These are phyloP conservation scores for Potentilla sterilis DNA, from an alignment of 306 rosid species.

Conservation along the genomic window DNA sequence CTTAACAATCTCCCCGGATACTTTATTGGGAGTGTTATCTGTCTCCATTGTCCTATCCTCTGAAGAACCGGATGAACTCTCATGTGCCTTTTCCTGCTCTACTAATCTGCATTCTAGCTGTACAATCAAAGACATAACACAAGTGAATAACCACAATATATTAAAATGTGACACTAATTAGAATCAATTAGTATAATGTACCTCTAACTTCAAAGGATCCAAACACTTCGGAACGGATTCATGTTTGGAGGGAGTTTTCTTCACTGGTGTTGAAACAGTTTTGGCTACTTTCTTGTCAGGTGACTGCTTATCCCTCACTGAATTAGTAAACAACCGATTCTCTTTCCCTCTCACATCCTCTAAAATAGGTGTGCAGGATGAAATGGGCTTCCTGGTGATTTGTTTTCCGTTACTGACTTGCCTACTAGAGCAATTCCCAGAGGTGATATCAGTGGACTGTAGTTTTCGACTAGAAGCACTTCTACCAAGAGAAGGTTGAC, in stretches of 20 bases:
- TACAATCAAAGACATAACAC: constrained; percentile 24
- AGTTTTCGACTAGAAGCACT: constrained; percentile 68
- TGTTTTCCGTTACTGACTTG: constrained; percentile 39
- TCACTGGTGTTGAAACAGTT: constrained; percentile 39
- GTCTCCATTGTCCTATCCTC: constrained; percentile 41
- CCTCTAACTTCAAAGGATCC: constrained; percentile 55
- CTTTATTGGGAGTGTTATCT: constrained; percentile 57
- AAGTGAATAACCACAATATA: constrained; percentile 17
- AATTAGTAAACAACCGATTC: constrained; percentile 46
- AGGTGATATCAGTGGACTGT: constrained; percentile 33
- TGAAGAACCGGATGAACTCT: constrained; percentile 43
- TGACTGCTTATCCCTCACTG: constrained; percentile 51
- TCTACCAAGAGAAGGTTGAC: constrained; percentile 70
- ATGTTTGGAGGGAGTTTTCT: constrained; percentile 52
- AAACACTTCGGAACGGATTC: constrained; percentile 45
- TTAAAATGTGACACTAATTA: constrained; percentile 18
- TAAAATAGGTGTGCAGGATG: constrained; percentile 31
- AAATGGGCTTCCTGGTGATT: constrained; percentile 38
- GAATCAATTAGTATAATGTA: constrained; percentile 21
- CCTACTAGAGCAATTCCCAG: constrained; percentile 32
- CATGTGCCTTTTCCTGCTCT: constrained; percentile 54
- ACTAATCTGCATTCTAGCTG: constrained; percentile 59
- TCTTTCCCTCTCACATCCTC: constrained; percentile 77
- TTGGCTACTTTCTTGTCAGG: constrained; percentile 57
- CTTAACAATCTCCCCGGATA: constrained; percentile 76